Percentiles rank a stretch among this genome's conserved stretches.
Conservation (phyloP, 371 early-diverging fungal species). For the Rhizopus sp. region DNA sequence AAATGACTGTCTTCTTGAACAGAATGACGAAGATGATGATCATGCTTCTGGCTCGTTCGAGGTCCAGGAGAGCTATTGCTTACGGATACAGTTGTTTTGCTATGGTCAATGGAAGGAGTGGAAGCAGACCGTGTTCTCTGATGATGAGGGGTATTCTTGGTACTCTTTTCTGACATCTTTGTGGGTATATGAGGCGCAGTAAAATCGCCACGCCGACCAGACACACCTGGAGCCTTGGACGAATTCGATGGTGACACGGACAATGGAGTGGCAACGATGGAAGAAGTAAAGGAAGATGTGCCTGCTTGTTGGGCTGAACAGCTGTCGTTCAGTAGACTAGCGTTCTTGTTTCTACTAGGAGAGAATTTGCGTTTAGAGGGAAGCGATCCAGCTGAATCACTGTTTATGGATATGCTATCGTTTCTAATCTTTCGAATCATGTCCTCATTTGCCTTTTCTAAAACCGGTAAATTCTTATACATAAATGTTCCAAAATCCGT, state of each 20-base stretch:
- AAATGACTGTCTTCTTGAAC: neutral
- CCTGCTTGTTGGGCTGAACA: neutral
- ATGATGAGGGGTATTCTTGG: conserved; percentile 16
- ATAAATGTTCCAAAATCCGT: conserved; percentile 92
- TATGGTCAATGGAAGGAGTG: conserved; percentile 23
- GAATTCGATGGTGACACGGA: conserved; percentile 30
- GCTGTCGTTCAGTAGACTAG: neutral
- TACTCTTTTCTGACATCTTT: conserved; percentile 23
- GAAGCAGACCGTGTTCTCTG: conserved; percentile 20
- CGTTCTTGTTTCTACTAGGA: neutral
- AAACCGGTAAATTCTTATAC: conserved; percentile 85
- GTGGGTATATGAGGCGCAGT: conserved; percentile 27
- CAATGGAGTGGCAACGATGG: conserved; percentile 22
- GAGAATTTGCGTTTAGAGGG: conserved; percentile 5
- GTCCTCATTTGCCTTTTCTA: conserved; percentile 90
- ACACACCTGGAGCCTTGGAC: conserved; percentile 17
- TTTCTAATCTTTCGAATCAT: conserved; percentile 68
- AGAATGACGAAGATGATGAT: neutral
- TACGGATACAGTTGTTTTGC: neutral
- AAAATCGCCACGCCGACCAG: conserved; percentile 7
- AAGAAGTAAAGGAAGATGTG: conserved; percentile 12
- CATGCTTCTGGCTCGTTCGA: neutral
- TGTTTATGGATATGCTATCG: conserved; percentile 40
- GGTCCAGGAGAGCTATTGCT: neutral
- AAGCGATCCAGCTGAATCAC: neutral